phyloP scores from a whole-genome alignment of 768 basidiomycete species.

The Boletus rubroflammeus region DNA sequence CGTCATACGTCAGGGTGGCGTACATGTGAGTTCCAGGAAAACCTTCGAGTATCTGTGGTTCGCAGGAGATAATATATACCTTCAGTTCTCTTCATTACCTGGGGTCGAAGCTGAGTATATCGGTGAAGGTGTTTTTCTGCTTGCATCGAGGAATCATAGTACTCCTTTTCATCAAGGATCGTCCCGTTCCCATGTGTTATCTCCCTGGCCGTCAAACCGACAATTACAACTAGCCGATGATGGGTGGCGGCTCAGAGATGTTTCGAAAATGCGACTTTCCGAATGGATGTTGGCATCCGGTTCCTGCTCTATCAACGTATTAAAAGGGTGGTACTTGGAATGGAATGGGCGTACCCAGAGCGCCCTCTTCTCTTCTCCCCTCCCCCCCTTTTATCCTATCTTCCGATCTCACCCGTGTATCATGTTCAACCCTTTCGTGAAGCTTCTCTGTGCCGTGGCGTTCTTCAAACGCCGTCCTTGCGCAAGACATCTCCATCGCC shows the following conservation, averaged over 20 bases:
- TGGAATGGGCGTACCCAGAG: not conserved
- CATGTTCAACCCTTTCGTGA: conserved; percentile 6
- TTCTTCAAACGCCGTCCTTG: conserved; percentile 27
- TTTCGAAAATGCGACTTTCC: not conserved
- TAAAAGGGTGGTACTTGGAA: not conserved
- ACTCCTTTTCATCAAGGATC: not conserved
- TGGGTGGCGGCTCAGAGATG: not conserved
- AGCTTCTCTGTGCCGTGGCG: not conserved
- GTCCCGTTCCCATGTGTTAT: not conserved
- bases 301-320: not conserved
- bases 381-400: not conserved
- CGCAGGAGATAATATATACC: not conserved
- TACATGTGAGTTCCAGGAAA: not conserved
- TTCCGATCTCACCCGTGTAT: not conserved
- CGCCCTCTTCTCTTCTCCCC: not conserved
- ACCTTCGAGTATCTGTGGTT: not conserved
- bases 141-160: not conserved
- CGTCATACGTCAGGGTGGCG: not conserved
- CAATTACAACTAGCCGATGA: not conserved
- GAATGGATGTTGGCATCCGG: too few species aligned
- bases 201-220: not conserved
- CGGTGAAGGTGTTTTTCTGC: not conserved
- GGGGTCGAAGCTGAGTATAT: not conserved
- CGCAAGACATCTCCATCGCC: conserved; percentile 38
- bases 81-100: too few species aligned